Evolutionary conservation across 202 grass and related monocot genomes (phyloP), one percentile per base, ranked within the genome.

Genomic region (Eragrostis tef): DNA sequence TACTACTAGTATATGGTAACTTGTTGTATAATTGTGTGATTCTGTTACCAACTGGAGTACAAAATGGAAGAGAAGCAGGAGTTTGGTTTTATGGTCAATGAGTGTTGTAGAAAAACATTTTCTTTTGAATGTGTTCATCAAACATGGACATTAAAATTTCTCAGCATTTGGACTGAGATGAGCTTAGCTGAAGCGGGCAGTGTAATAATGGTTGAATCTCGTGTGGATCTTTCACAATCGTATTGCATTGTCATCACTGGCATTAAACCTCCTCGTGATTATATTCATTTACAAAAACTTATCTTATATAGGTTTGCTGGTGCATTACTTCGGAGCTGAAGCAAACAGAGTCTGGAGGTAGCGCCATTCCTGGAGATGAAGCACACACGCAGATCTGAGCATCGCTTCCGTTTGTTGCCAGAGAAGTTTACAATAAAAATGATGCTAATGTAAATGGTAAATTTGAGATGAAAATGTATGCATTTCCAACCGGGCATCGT

Each of bases 1-100:
- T 72, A 72, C 70, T 72, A n/a, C 15, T 72, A 51, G 15, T 72
- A 72, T 31, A 52, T 72, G 69, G 34, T 67, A 67, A 67, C 27
- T 65, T 63, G 42, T 69, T 70, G 7, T 25, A 70, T 70, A 48
- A 47, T 70, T 48, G 67, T 63, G 59, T 71, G 45, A 71, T 50
- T 71, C 22, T 71, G 46, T 49, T 71, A 47, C 68, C 44, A 22
- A 48, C 43, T 70, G 45, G 44, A 71, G 67, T 71, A 71, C 24
- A 48, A 7, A 26, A 48, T 26, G 44, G 66, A 69, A 69, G 59
- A 62, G 59, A 62, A 62, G 59, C 59, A 62, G 26, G 11, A 29
- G 61, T 64, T 64, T 64, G 61, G 61, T 64, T 64, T 64, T 64
- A 64, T 64, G 61, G 27, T 64, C 59, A 63, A 63, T 64, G 61